Evolutionary conservation across 1,139 yeast genomes (phyloP), one percentile per base, ranked within the genome.

Genomic region (Lizanozyma gosingica): DNA sequence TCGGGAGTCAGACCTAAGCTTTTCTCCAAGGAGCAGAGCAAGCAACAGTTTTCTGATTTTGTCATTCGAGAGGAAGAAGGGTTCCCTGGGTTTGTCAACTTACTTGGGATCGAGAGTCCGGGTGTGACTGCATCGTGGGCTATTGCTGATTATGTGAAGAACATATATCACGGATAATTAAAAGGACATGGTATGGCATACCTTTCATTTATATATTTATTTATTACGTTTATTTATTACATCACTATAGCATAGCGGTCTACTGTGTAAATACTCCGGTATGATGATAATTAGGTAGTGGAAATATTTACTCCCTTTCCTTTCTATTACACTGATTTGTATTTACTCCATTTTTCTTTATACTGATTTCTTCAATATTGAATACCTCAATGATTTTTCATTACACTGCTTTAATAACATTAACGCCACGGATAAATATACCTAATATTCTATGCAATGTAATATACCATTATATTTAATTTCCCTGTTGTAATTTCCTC

Each of bases 101-200:
- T 86, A 42, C 56, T 87, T 37, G 94, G 94, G 2, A 87, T 88
- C 18, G 97, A 88, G 54, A 82, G 94, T 53, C 97, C 97, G 0
- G 97, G 96, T 0, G 67, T 87, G 45, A 87, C 96, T 2, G 66
- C 94, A 1, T 66, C 87, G 1, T 68, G 86, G 78, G 94, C 92
- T 0, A 84, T 87, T 41, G 95, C 80, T 1, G 84, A 80, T 51
- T 71, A 83, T 51, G 94, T 86, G 3, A 68, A 62, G 33, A 55
- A 62, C 15, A 55, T 77, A 3, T 68, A 66, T 42, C 54, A 57
- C 39, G 44, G 45, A 34, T 53, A 47, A 39, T 32, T n/a, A n/a
- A n/a, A n/a, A n/a, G n/a, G n/a, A 36, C 35, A 14, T 17, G 37
- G 33, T 18, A 18, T n/a, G 15, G 15, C 18, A n/a, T 22, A 17